Evolutionary conservation across 2,329 filamentous ascomycete genomes (phyloP).

Genomic region (Blastomyces emzantsi): DNA sequence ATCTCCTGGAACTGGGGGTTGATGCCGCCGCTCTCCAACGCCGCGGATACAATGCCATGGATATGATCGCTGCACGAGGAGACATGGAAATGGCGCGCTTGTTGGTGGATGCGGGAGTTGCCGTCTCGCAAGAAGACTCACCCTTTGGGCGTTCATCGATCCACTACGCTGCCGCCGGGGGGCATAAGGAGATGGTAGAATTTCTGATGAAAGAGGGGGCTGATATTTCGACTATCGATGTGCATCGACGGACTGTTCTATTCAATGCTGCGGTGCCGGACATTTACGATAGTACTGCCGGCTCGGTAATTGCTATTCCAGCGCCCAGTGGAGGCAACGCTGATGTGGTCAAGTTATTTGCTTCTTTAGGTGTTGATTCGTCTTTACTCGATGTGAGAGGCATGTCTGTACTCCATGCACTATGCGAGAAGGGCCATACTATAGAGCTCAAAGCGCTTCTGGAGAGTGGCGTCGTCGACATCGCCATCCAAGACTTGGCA

Average conservation of each 20-base stretch:
- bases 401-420: background rate
- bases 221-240: background rate
- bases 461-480: background rate
- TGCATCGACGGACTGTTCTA: background rate
- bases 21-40: background rate
- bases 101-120: background rate
- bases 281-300: background rate
- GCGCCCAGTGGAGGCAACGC: background rate
- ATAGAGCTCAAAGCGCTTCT: background rate
- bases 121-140: background rate
- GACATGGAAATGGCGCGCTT: background rate
- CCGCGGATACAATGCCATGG: background rate
- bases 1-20: background rate
- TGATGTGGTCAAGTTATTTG: background rate
- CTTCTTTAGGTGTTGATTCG: background rate
- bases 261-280: background rate
- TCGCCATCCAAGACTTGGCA: background rate
- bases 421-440: background rate
- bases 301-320: background rate
- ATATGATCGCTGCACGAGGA: background rate
- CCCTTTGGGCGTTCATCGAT: constrained; percentile 3
- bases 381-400: background rate
- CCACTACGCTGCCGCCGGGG: constrained; percentile 1
- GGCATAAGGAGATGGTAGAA: constrained; percentile 4
- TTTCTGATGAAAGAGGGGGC: constrained; percentile 6